These are phyloP conservation scores for Tylopilus sp. DNA, from an alignment of 768 basidiomycete species.

Conservation along the genomic window DNA sequence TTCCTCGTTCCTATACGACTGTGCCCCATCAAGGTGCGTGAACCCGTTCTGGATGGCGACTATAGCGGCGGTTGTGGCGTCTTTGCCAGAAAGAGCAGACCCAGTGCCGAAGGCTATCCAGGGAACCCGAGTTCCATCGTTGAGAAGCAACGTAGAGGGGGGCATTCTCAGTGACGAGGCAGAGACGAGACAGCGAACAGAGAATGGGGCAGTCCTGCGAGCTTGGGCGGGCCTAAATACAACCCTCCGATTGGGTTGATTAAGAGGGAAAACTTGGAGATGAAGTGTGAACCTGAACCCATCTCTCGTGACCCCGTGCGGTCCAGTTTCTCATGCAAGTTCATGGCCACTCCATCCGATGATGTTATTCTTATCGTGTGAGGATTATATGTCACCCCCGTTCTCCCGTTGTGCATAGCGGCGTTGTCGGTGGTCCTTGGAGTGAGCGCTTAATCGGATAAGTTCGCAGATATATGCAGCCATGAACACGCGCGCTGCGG, in stretches of 20 bases:
- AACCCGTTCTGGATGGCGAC: too few species aligned
- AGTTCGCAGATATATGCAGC: conserved; percentile 10
- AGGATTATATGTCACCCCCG: too few species aligned
- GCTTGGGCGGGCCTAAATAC: conserved; percentile 5
- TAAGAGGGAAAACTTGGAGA: not conserved
- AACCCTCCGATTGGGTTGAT: conserved; percentile 5
- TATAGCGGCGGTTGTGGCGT: too few species aligned
- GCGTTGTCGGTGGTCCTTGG: too few species aligned
- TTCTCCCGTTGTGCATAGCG: not conserved
- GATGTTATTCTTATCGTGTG: too few species aligned
- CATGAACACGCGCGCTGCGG: too few species aligned
- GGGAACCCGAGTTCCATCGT: conserved; percentile 48
- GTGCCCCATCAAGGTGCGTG: too few species aligned
- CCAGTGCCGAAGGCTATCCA: too few species aligned
- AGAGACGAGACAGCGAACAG: conserved; percentile 7
- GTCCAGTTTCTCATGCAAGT: not conserved
- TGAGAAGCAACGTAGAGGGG: conserved; percentile 40
- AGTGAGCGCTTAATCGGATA: too few species aligned
- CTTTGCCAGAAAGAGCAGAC: too few species aligned
- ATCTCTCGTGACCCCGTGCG: conserved; percentile 11
- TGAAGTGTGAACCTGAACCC: not conserved
- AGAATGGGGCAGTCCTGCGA: not conserved
- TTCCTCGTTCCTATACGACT: conserved; percentile 54
- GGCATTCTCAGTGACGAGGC: conserved; percentile 18
- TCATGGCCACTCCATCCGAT: too few species aligned